Base-by-base conservation (phyloP, 2,329 filamentous ascomycete species). In the Thelonectria discophora region DNA sequence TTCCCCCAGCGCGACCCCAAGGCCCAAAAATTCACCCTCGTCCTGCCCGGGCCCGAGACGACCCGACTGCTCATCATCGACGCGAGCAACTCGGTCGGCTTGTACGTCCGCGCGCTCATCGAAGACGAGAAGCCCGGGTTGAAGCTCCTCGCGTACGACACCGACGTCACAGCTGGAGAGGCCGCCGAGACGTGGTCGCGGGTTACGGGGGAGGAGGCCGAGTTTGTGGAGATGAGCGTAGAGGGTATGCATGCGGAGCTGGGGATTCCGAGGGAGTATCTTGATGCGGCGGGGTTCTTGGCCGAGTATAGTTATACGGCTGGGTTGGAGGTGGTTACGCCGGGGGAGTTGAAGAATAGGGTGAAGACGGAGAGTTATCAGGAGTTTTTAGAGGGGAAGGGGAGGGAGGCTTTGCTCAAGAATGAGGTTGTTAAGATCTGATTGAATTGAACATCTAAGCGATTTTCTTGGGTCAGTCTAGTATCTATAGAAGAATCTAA, bases 81-180 rank as follows among this genome's bases (percentile, higher is more conserved):
- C 49, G 69, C 77, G 0, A 63, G 62, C 1, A 63, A 66, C 2
- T 80, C 79, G 1, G 80, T 79, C 0, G 82, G 82, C 0, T 69
- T 72, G 0, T 83, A 82, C 37, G 81, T 84, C 1, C 73, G 70
- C 11, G 77, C 79, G 0, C 69, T 84, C 21, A 43, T 84, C 4
- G 75, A 80, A 34, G 70, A 77, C 20, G 78, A 82, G 52, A 68
- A 66, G 0, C 62, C 76, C 0, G 75, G 77, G 0, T 78, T 72
- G 1, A 81, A 78, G 27, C 69, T 85, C 1, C 65, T 83, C 1
- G 82, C 80, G 1, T 83, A 81, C 56, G 77, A 82, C 49, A 76
- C 73, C 48, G 73, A 76, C 48, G 49, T 79, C 9, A 76, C 69
- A 0, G 55, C 79, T 0, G 64, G 59, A 0, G 72, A 82, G 37